Evolutionary conservation across 495 filamentous ascomycete genomes (phyloP), one percentile per base, ranked within the genome.

Genomic region (Penicillium diatomitis): DNA sequence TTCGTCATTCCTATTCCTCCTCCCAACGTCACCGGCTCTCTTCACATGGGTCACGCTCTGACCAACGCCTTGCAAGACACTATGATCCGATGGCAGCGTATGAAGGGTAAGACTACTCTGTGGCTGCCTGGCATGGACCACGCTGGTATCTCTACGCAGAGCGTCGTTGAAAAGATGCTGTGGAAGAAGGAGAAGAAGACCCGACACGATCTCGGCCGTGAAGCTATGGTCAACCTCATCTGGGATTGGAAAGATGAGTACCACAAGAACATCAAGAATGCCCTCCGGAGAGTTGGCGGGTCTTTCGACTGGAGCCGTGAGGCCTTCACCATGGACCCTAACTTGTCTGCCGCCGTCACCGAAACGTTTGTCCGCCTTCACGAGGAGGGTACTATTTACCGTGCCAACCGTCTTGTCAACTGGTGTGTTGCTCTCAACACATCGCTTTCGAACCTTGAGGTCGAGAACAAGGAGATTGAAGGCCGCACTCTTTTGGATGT

Each of bases 1-100:
- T 90, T 89, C 54, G 81, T 88, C 46, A 87, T 90, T 53, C 72
- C 78, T 0, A 77, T 81, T 33, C 87, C 87, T 38, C 87, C 87
- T 32, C 87, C 87, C 27, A 92, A 92, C 57, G 85, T 92, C 38
- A 87, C 80, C 49, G 81, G 79, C 47, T 73, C 77, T 43, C 73
- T 85, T 35, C 83, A 86, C 62, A 81, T 83, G 67, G 84, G 84
- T 11, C 84, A 88, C 66, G 84, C 84, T 29, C 69, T 87, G 44
- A 77, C 75, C 36, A 77, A 75, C 38, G 73, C 82, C 31, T 70
- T 88, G 36, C 86, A 90, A 65, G 87, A 90, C 60, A 74, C 83
- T 8, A 73, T 91, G 67, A 86, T 89, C 49, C 72, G 87, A 47
- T 89, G 83, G 78, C 63, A 80, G 52, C 67, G 78, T 20, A 81